phyloP scores from a whole-genome alignment of 768 basidiomycete species.

The Hydnum rufescens region DNA sequence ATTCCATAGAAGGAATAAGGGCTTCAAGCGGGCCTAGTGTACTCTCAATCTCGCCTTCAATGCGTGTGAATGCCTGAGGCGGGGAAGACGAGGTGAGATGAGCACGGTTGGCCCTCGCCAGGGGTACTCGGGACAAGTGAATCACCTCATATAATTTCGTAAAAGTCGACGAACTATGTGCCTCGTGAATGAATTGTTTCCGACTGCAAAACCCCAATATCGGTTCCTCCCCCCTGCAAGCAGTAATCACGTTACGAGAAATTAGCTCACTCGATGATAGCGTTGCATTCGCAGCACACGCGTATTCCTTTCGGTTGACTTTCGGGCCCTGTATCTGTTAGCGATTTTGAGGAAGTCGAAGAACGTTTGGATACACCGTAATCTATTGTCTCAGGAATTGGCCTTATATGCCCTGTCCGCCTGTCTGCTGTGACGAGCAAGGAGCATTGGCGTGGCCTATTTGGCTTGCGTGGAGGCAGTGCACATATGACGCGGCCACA shows the following conservation, averaged over 20 bases:
- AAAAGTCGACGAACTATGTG: constrained; percentile 36
- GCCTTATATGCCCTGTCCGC: constrained; percentile 55
- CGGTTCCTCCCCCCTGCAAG: no score
- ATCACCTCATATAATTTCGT: constrained; percentile 49
- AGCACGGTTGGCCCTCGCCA: neutral
- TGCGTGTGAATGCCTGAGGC: constrained; percentile 38
- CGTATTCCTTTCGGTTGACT: constrained; percentile 79
- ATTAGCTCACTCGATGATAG: constrained; percentile 40
- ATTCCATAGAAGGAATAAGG: constrained; percentile 47
- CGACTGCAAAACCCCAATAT: constrained; percentile 27
- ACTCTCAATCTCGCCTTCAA: constrained; percentile 85
- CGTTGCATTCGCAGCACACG: constrained; percentile 63
- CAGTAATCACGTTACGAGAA: neutral
- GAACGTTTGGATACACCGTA: constrained; percentile 37
- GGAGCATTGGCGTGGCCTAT: constrained; percentile 51
- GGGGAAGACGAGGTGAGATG: constrained; percentile 16
- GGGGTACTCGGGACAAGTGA: constrained; percentile 5
- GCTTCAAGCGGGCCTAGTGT: constrained; percentile 78
- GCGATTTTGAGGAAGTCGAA: neutral
- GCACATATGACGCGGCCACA: constrained; percentile 88
- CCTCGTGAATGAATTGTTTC: constrained; percentile 59
- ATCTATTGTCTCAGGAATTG: constrained; percentile 32
- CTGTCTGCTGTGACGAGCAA: constrained; percentile 72
- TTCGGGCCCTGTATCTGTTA: constrained; percentile 35
- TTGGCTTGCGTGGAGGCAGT: constrained; percentile 53